Base-by-base conservation (phyloP, 805 yeast genomes). In the Sugiyamaella chiloensis region DNA sequence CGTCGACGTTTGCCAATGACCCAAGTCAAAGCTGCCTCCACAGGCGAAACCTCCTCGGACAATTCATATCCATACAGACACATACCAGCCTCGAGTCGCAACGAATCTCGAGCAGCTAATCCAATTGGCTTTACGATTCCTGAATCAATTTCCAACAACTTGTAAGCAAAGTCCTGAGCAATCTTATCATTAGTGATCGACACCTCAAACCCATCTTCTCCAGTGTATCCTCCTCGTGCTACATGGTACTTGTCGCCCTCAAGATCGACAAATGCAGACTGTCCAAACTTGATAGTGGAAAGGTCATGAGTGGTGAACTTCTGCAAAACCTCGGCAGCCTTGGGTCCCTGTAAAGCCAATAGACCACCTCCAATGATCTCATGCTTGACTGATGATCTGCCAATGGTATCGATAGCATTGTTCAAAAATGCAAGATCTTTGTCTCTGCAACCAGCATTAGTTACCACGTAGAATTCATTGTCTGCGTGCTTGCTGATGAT, bases 41-140 rank as follows among this genome's bases (percentile, higher is more conserved):
- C 80, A 8, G 99, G 99, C 2, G 96, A 84, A 24, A 78, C 80
- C 9, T 69, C 65, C 57, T 88, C 96, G 52, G 76, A 78, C 59
- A 93, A 74, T 67, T 93, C 99, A 64, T 89, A 85, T 2, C 99
- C 99, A 60, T 93, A 93, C 47, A 93, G 74, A 68, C 99, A 93
- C 96, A 93, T 87, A 26, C 99, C 99, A 3, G 99, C 99, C 71
- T 93, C 99, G 44, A 93, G 71, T 61, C 99, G 80, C 56, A 93
- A 74, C 8, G 97, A 87, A 66, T 93, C 99, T 67, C 99, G 82
- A 1, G 99, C 98, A n/a, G 98, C 99, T 44, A 93, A 78, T 3
- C 99, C 99, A 58, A 89, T 87, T 31, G 96, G 96, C 63, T 79
- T 80, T 41, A 88, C 87, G 9, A 70, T 64, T 2, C 75, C 76